Percentiles rank a stretch among this genome's conserved stretches.
These are phyloP conservation scores for Rutstroemia sp. DNA, from an alignment of 2,329 filamentous ascomycete genomes.

Conservation along the genomic window DNA sequence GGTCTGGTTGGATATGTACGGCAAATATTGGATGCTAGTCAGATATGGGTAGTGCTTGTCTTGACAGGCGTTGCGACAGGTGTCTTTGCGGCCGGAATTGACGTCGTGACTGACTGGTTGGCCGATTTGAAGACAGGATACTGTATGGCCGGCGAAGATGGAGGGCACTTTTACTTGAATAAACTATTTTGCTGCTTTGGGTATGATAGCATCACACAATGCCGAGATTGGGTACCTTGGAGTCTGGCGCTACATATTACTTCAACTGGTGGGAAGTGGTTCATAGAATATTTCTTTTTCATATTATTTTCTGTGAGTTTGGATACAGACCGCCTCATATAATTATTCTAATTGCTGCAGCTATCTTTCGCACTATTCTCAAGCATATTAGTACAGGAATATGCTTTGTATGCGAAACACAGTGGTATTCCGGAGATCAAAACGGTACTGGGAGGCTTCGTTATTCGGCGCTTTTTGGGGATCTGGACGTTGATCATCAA, in stretches of 20 bases:
- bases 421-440: constrained; percentile 98
- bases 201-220: constrained; percentile 75
- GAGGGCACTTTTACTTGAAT: constrained; percentile 85
- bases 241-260: constrained; percentile 61
- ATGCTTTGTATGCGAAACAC: constrained; percentile 82
- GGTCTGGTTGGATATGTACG: constrained; percentile 67
- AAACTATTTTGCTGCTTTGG: constrained; percentile 90
- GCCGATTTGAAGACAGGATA: constrained; percentile 87
- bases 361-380: constrained; percentile 71
- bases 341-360: constrained; percentile 34
- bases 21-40: constrained; percentile 73
- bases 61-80: constrained; percentile 80
- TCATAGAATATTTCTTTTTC: constrained; percentile 84
- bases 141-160: constrained; percentile 69
- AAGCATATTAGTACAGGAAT: constrained; percentile 72
- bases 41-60: constrained; percentile 87
- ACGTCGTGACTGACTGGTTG: constrained; percentile 87
- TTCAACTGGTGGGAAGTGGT: constrained; percentile 64
- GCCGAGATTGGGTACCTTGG: constrained; percentile 84
- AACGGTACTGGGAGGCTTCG: constrained; percentile 86
- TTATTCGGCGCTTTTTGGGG: constrained; percentile 81
- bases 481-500: constrained; percentile 86
- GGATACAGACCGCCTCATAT: not conserved
- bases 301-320: constrained; percentile 67
- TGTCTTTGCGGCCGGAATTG: constrained; percentile 77